Evolutionary conservation across 2,329 filamentous ascomycete species (phyloP), one percentile per base, ranked within the genome.

Genomic region (Rosellinia necatrix): DNA sequence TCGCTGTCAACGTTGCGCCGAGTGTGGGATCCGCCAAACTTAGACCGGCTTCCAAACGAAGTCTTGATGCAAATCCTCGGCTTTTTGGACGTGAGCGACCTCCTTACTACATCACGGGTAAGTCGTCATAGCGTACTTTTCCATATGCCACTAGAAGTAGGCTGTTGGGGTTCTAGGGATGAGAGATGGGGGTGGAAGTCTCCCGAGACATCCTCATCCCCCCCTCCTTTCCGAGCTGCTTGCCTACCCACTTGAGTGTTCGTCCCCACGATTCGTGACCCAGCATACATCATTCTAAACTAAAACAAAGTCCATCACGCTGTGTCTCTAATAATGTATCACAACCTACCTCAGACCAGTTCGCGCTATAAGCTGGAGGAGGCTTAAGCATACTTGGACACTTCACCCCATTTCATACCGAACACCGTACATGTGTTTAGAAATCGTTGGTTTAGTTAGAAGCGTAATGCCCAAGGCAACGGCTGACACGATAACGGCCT

Each of bases 91-190:
- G 80, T 85, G 41, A 75, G 74, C 66, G 83, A 86, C 68, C 69
- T 85, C 56, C 71, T 85, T 49, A 74, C 77, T 58, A 76, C 76
- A 49, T 85, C 82, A 48, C 76, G 82, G 73, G 82, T 85, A 77
- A 71, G 77, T 76, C 40, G 13, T 47, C 12, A 19, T n/a, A 44
- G 34, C 10, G 48, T 47, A 32, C 32, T 4, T 19, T 21, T 43
- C 25, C 21, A 24, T 47, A 19, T n/a, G 43, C 34, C 46, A 42
- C 32, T 22, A 40, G 49, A 19, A 38, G 27, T 40, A 32, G 24
- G 44, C 19, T 35, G 25, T n/a, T 19, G 19, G 7, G 15, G 25
- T 44, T 17, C n/a, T 9, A 8, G 25, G 27, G 17, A 37, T 50
- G 30, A 35, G 13, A 21, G 27, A 15, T 13, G 30, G 46, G 27